Evolutionary conservation across 2,329 filamentous ascomycete species (phyloP).

Genomic region (Colletotrichum navitas): DNA sequence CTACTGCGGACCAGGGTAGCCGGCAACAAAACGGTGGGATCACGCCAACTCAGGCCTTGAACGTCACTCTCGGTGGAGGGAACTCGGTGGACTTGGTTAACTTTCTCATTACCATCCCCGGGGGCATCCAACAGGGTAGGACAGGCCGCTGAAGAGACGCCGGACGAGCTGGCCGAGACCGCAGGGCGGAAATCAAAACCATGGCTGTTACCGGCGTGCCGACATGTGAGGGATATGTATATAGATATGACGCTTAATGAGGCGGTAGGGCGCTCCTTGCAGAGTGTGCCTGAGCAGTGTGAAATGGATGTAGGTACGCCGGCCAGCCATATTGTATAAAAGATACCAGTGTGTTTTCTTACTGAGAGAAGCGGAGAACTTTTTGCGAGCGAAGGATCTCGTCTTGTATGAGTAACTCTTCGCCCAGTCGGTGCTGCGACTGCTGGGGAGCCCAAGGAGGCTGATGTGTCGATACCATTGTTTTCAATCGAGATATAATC

Average conservation of each 20-base stretch:
- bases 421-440: constrained; percentile 27
- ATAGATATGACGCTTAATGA: constrained; percentile 40
- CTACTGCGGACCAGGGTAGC: constrained; percentile 49
- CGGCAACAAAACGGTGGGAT: constrained; percentile 49
- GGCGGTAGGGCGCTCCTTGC: constrained; percentile 6
- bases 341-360: constrained; percentile 40
- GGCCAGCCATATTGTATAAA: constrained; percentile 47
- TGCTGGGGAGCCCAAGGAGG: constrained; percentile 17
- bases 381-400: constrained; percentile 34
- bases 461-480: constrained; percentile 36
- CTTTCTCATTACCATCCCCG: constrained; percentile 56
- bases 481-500: constrained; percentile 34
- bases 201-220: constrained; percentile 35
- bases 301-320: constrained; percentile 37
- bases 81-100: constrained; percentile 65
- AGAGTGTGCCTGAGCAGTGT: not conserved
- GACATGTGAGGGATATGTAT: constrained; percentile 22
- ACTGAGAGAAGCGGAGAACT: constrained; percentile 6
- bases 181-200: constrained; percentile 37
- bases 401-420: constrained; percentile 32
- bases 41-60: constrained; percentile 53
- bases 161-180: not conserved
- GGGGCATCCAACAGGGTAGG: constrained; percentile 5
- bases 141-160: constrained; percentile 44
- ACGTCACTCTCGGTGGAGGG: constrained; percentile 57